These are phyloP conservation scores for Debaryomyces castellii DNA, from an alignment of 805 yeast species.

Conservation along the genomic window DNA sequence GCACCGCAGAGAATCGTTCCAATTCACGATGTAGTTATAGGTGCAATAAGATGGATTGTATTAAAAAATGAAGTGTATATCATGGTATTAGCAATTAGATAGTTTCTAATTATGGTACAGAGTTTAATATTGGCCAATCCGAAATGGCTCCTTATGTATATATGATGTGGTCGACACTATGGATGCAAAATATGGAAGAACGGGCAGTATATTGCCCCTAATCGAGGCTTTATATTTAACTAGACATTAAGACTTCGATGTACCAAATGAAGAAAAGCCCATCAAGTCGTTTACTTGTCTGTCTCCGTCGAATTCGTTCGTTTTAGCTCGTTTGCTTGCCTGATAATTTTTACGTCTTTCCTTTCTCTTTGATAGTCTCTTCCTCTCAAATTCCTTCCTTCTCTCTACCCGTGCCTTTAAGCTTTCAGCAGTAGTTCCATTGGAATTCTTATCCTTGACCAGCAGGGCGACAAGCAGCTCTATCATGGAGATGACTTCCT, in stretches of 20 bases:
- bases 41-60: too few relatives aligned
- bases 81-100: too few relatives aligned
- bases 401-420: constrained; percentile 37
- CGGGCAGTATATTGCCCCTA: too few relatives aligned
- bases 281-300: constrained; percentile 39
- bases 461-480: constrained; percentile 27
- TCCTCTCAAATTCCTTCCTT: constrained; percentile 38
- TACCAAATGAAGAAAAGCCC: constrained; percentile 62
- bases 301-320: constrained; percentile 9
- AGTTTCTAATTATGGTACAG: too few relatives aligned
- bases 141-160: too few relatives aligned
- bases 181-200: constrained; percentile 4
- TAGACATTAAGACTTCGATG: too few relatives aligned
- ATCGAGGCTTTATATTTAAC: too few relatives aligned
- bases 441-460: constrained; percentile 41
- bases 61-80: too few relatives aligned
- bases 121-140: too few relatives aligned
- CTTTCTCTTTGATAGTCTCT: constrained; percentile 26
- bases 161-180: too few relatives aligned
- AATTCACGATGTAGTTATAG: too few relatives aligned
- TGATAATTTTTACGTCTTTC: constrained; percentile 21
- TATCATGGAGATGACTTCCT: constrained; percentile 31
- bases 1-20: not conserved
- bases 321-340: constrained; percentile 13
- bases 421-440: constrained; percentile 35